phyloP scores from a whole-genome alignment of 1,284 basidiomycete genomes.

The Pseudozyma pruni region DNA sequence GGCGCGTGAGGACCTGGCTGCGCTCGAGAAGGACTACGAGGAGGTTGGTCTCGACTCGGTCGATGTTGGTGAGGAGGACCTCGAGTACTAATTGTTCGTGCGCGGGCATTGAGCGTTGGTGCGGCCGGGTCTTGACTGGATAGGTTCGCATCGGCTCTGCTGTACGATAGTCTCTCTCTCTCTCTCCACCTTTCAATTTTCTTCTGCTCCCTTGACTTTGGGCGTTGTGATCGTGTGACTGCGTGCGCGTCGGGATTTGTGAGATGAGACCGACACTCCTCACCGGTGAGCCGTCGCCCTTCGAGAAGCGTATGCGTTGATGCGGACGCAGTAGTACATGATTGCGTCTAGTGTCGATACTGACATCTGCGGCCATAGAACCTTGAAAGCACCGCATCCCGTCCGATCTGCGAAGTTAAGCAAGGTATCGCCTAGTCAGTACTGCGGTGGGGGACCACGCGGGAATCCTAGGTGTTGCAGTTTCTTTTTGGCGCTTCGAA shows the following conservation, averaged over 20 bases:
- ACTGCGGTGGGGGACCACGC: constrained; percentile 84
- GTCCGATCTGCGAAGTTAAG: constrained; percentile 84
- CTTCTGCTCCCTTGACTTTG: no score
- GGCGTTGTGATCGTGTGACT: no score
- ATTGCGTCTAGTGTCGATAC: no score
- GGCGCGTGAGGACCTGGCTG: constrained; percentile 95
- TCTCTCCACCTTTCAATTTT: no score
- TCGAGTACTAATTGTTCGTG: constrained; percentile 57
- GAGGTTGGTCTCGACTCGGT: constrained; percentile 87
- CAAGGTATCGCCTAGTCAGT: constrained; percentile 82
- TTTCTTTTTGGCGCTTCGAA: no score
- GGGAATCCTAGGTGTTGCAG: constrained; percentile 76
- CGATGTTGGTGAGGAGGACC: constrained; percentile 79
- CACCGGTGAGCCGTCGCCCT: no score
- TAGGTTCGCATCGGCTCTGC: no score
- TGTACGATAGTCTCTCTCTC: no score
- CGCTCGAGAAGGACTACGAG: constrained; percentile 81
- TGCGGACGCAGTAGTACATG: no score
- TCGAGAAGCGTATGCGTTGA: no score
- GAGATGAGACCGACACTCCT: no score
- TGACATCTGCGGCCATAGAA: constrained; percentile 79
- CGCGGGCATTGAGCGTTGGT: background rate
- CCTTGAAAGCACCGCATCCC: constrained; percentile 82
- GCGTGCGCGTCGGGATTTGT: no score
- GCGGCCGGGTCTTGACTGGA: background rate